phyloP scores from a whole-genome alignment of 2,329 filamentous ascomycete genomes.

The Myriosclerotinia curreyana region DNA sequence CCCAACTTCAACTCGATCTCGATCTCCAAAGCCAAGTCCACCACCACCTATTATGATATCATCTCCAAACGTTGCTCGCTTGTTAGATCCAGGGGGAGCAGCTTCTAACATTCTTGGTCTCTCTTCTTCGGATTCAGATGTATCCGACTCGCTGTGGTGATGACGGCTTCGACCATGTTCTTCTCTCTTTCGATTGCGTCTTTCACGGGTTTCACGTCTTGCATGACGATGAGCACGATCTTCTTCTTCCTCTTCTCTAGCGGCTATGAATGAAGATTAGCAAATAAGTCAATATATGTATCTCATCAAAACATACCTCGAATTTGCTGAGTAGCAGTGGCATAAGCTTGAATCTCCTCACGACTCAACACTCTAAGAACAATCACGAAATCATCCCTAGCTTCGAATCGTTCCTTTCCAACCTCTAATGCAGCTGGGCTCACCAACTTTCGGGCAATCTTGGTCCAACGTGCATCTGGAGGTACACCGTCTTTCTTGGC shows the following conservation, averaged over 20 bases:
- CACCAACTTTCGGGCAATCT: constrained; percentile 82
- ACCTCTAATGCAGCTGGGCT: constrained; percentile 83
- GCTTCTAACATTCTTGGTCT: constrained; percentile 34
- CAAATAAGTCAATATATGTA: not conserved
- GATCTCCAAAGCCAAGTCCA: constrained; percentile 24
- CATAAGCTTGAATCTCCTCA: constrained; percentile 87
- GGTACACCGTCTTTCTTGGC: constrained; percentile 74
- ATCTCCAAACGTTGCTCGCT: constrained; percentile 28
- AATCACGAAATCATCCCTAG: constrained; percentile 90
- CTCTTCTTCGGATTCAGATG: constrained; percentile 26
- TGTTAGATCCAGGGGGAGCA: constrained; percentile 30
- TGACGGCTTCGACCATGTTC: constrained; percentile 24
- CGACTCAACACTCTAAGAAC: constrained; percentile 82
- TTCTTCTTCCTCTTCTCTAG: constrained; percentile 38
- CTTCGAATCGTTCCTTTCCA: constrained; percentile 88
- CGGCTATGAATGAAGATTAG: constrained; percentile 25
- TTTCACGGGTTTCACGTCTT: constrained; percentile 37
- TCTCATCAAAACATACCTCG: constrained; percentile 57
- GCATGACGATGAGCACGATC: constrained; percentile 35
- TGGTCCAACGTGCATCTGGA: constrained; percentile 83
- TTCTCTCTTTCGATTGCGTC: constrained; percentile 34
- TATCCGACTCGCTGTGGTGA: constrained; percentile 31
- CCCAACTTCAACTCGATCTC: constrained; percentile 3
- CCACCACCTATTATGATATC: constrained; percentile 38
- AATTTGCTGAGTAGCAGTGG: constrained; percentile 74